These are phyloP conservation scores for Fusarium chuoi DNA, from an alignment of 2,329 filamentous ascomycete genomes.

Conservation along the genomic window DNA sequence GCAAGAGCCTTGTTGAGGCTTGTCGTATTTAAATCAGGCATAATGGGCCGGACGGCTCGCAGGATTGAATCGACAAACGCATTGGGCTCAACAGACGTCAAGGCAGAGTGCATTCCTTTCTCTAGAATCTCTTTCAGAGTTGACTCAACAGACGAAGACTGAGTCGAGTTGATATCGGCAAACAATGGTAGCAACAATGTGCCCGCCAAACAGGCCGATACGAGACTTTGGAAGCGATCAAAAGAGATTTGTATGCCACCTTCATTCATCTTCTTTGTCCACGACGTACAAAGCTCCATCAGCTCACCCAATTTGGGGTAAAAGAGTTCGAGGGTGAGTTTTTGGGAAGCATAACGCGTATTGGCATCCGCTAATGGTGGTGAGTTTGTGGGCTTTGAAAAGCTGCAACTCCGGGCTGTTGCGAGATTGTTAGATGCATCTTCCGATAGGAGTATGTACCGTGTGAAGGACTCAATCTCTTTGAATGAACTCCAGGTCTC, in stretches of 20 bases:
- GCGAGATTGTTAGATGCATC: constrained; percentile 14
- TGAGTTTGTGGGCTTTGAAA: constrained; percentile 9
- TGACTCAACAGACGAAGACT: constrained; percentile 61
- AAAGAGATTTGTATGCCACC: constrained; percentile 61
- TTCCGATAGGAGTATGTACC: constrained; percentile 66
- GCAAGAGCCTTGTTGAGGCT: constrained; percentile 53
- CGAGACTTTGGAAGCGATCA: constrained; percentile 63
- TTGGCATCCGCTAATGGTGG: constrained; percentile 45
- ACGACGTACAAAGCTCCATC: constrained; percentile 57
- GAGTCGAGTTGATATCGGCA: constrained; percentile 57
- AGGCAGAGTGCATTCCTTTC: constrained; percentile 53
- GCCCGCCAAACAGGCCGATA: constrained; percentile 59
- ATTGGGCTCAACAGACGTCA: constrained; percentile 57
- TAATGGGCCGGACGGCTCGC: constrained; percentile 55
- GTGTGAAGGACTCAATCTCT: constrained; percentile 57
- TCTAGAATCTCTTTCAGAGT: constrained; percentile 55
- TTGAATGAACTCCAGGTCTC: constrained; percentile 60
- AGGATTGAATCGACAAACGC: constrained; percentile 60
- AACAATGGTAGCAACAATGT: constrained; percentile 61
- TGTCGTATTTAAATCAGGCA: constrained; percentile 56
- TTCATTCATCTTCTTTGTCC: constrained; percentile 58
- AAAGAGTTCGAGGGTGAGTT: constrained; percentile 64
- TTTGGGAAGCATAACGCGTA: constrained; percentile 57
- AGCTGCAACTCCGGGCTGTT: neutral
- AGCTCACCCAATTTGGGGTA: constrained; percentile 64